phyloP scores from a whole-genome alignment of 1,139 yeast genomes.

The Kodamaea suecica region DNA sequence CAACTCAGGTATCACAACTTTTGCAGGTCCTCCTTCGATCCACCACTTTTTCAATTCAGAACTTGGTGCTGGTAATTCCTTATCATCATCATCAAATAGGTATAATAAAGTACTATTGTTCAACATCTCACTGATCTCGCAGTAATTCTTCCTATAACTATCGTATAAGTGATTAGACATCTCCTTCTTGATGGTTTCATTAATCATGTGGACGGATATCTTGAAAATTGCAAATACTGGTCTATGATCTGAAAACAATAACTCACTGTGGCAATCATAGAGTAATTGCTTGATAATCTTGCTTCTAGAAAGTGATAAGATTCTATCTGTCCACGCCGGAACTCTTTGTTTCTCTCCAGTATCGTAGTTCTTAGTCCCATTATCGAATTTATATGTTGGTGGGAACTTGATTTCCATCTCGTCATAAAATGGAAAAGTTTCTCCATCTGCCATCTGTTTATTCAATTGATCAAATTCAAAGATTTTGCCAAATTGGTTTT shows the following conservation, averaged over 20 bases:
- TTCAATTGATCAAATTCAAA: conserved; percentile 75
- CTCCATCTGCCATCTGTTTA: conserved; percentile 67
- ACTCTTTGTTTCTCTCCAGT: conserved; percentile 75
- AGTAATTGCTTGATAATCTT: conserved; percentile 58
- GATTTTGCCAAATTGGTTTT: conserved; percentile 51
- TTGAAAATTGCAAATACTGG: conserved; percentile 83
- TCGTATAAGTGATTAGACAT: conserved; percentile 62
- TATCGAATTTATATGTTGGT: conserved; percentile 93
- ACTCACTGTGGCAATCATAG: conserved; percentile 59
- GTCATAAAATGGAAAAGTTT: conserved; percentile 61
- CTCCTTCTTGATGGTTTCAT: conserved; percentile 57
- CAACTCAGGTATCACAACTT: conserved; percentile 50
- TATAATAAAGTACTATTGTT: conserved; percentile 26
- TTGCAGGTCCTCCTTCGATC: conserved; percentile 79
- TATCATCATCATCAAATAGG: conserved; percentile 25
- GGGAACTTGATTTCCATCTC: conserved; percentile 75
- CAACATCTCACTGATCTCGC: conserved; percentile 43
- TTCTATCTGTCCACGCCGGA: conserved; percentile 92
- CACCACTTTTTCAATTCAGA: conserved; percentile 87
- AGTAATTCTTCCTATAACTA: conserved; percentile 43
- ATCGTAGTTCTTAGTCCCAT: conserved; percentile 78
- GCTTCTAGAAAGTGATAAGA: conserved; percentile 43
- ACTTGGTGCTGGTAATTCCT: conserved; percentile 80
- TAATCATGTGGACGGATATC: conserved; percentile 65
- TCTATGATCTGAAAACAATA: conserved; percentile 85